Base-by-base conservation (phyloP, 441 rosid genomes). In the Viola pubescens region DNA sequence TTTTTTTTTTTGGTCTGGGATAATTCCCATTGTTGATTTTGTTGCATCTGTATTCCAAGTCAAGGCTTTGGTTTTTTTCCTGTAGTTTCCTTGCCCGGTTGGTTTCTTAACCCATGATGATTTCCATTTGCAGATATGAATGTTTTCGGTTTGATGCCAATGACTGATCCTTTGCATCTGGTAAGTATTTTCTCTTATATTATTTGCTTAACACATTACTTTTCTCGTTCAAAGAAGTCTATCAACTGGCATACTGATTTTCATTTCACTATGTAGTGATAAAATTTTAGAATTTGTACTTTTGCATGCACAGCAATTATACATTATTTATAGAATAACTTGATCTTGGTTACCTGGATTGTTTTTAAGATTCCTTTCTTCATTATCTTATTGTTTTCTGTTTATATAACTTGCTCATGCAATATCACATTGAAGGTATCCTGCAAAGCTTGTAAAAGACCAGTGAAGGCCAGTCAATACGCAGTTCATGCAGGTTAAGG, bases 401-500 rank as follows among this genome's bases (percentile, higher is more conserved):
- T 26, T 26, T 26, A 26, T 26, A 26, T 26, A 26, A 26, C 34
- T 26, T 26, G 34, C 2, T 26, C 34, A 2, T 65, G 47, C 46
- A 53, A 67, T 71, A n/a, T 63, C 42, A 42, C 50, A 66, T 14
- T 77, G 71, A 69, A 84, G 88, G 88, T 85, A 49, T 71, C 82
- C 50, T 85, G 91, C 78, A 82, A 81, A 69, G 79, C 75, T 37
- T 85, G 91, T 74, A 85, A 79, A 75, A 85, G 79, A 75, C 86
- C 91, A 51, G 61, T 85, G 63, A 76, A 64, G 78, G 78, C 83
- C 68, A 85, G 83, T 75, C 91, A 79, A 45, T 85, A 75, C 71
- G 74, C 79, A 5, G 77, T 72, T 72, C 91, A 85, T 81, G 75
- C 84, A 79, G 91, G 91, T 85, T 61, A 55, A 62, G 53, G 51